phyloP scores from a whole-genome alignment of 768 basidiomycete species.

The Lyophyllum semitale region DNA sequence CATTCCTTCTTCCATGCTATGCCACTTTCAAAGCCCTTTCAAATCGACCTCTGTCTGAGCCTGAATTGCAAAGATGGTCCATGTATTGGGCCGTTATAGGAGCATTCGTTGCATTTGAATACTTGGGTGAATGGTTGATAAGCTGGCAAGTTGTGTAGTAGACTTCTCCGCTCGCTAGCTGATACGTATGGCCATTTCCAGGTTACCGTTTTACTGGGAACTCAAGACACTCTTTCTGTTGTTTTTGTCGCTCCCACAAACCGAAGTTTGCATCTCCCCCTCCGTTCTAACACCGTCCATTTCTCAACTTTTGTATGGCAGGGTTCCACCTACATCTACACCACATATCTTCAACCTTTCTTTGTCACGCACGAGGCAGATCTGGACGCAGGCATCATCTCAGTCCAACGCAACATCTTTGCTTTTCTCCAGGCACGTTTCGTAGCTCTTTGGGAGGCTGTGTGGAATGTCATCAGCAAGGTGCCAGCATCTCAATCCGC shows the following conservation, averaged over 20 bases:
- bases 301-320: constrained; percentile 25
- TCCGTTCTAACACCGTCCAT: background rate
- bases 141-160: constrained; percentile 51
- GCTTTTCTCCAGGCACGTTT: constrained; percentile 58
- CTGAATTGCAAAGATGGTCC: constrained; percentile 56
- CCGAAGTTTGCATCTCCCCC: constrained; percentile 45
- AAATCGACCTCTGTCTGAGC: constrained; percentile 49
- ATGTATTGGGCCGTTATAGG: constrained; percentile 70
- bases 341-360: constrained; percentile 62
- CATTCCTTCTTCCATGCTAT: constrained; percentile 64
- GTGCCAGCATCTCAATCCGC: constrained; percentile 9
- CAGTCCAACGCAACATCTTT: constrained; percentile 54
- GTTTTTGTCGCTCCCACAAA: constrained; percentile 71
- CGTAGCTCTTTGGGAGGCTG: constrained; percentile 45
- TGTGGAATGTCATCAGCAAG: constrained; percentile 47
- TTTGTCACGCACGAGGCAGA: constrained; percentile 57
- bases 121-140: constrained; percentile 61
- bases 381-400: constrained; percentile 58
- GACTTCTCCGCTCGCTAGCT: background rate
- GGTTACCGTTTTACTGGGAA: constrained; percentile 82
- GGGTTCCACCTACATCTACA: constrained; percentile 72
- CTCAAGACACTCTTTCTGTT: constrained; percentile 66
- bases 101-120: constrained; percentile 61
- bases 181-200: constrained; percentile 24
- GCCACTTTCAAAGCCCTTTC: constrained; percentile 69